Base-by-base conservation (phyloP, 176 grass and related monocot species). In the Bolboschoenus planiculmis region DNA sequence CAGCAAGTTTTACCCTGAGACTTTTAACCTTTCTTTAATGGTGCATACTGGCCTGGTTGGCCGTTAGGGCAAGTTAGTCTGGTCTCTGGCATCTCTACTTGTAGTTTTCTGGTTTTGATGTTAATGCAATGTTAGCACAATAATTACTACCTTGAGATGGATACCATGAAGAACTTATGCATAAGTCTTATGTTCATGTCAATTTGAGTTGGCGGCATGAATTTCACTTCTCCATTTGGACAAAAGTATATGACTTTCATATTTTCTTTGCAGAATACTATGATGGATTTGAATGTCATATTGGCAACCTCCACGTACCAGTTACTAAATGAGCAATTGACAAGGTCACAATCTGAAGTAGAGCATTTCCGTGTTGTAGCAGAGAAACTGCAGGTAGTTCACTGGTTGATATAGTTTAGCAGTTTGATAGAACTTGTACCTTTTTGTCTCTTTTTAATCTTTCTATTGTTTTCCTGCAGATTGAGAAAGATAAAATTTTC, bases 331-430 rank as follows among this genome's bases (percentile, higher is more conserved):
- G 88, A 91, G 36, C 86, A 86, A 82, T 66, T 96, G 74, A 78
- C 88, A 87, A 92, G 81, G 72, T 93, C 93, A 88, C 82, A 79
- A 43, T 55, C 75, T 86, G 97, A 99, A 87, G 51, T 95, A 74
- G 83, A 93, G 59, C 68, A 83, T 36, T 89, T 56, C 65, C 86
- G 56, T 42, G 58, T 56, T 83, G 85, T 88, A 56, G 34, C 93
- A 64, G 93, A 96, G 72, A 99, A 96, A 99, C 94, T 99, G 87
- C 97, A 99, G 97, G 97, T 99, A 87, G 70, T 89, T 92, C 20
- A 90, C 79, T 88, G 83, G 83, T 92, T 54, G 77, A 82, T 90
- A 55, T 76, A 89, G 87, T 86, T 88, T 46, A 83, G 70, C 16
- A 21, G 20, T 57, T 84, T 86, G 79, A 50, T 31, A 62, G 13